Evolutionary conservation across 345 rosid species (phyloP).

Genomic region (Citrus trifoliata): DNA sequence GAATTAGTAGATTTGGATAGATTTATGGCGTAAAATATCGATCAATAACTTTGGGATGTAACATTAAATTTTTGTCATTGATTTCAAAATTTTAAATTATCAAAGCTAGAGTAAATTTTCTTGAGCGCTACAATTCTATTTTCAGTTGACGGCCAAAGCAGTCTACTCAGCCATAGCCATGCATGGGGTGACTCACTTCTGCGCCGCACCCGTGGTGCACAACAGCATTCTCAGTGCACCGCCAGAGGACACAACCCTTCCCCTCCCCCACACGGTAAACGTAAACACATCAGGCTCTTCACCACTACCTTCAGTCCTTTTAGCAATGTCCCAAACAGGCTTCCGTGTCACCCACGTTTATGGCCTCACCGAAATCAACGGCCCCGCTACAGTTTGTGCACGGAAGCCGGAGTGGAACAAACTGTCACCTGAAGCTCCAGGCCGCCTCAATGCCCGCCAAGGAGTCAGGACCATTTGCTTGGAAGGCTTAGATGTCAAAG

Average conservation of each 20-base stretch:
- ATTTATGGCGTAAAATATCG: too few species aligned
- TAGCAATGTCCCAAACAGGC: slow-evolving; percentile 40
- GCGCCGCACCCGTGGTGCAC: slow-evolving; percentile 94
- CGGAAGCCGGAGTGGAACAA: slow-evolving; percentile 96
- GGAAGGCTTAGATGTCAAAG: slow-evolving; percentile 70
- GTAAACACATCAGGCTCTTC: slow-evolving; percentile 94
- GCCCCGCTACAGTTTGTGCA: slow-evolving; percentile 81
- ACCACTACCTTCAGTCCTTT: slow-evolving; percentile 78
- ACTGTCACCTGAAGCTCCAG: slow-evolving; percentile 61
- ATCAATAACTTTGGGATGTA: too few species aligned
- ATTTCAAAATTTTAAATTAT: too few species aligned
- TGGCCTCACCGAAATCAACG: slow-evolving; percentile 89
- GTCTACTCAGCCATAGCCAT: slow-evolving; percentile 76
- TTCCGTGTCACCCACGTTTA: slow-evolving; percentile 82
- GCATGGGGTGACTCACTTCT: slow-evolving; percentile 67
- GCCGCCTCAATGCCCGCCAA: slow-evolving; percentile 86
- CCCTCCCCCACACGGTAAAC: slow-evolving; percentile 69
- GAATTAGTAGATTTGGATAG: too few species aligned
- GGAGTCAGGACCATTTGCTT: slow-evolving; percentile 68
- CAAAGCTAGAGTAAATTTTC: too few species aligned
- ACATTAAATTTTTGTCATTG: too few species aligned
- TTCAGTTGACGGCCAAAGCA: slow-evolving; percentile 78
- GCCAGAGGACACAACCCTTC: slow-evolving; percentile 67
- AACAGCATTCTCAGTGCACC: slow-evolving; percentile 77
- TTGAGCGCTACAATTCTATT: too few species aligned